Evolutionary conservation across 768 basidiomycete genomes (phyloP), one percentile per base, ranked within the genome.

Genomic region (Kwoniella europaea): DNA sequence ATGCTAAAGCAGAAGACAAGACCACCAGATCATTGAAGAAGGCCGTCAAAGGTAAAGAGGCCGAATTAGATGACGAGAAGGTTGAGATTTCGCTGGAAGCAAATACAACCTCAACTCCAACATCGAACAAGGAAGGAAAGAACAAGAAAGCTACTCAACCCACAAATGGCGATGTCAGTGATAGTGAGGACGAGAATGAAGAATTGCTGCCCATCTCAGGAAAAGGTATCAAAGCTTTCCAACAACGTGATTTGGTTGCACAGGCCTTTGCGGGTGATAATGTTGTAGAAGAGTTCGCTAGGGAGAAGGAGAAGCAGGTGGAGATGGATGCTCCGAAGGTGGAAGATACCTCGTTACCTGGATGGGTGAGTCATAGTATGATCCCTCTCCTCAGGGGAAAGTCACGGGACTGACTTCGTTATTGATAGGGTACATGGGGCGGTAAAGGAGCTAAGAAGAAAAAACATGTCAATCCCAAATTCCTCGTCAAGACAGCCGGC

Each of bases 251-350:
- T 74, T 86, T 98, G 13, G 94, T 99, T 13, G 92, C 94, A 1
- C 89, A 90, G 65, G 97, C 97, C 0, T 99, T 99, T 85, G 96
- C 95, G 1, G 95, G 94, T 2, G 97, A 99, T 83, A 93, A 98
- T 74, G 96, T 98, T 42, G 90, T 97, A 6, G 90, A 91, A 93
- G 91, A 91, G 65, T 99, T 99, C 79, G 90, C 89, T 74, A 90
- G 90, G 69, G 88, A 89, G 46, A 98, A 98, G 82, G 87, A 88
- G 59, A 87, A 87, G 55, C 93, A 94, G 84, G 90, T 93, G 18
- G 90, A 92, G 53, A 88, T 88, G 22, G 94, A 98, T 81, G 95
- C 94, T 1, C 95, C 97, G 0, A 87, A 86, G 52, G 90, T 92
- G 71, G 88, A 94, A 29, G 94, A 99, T 80, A 92, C 90, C 2